phyloP scores from a whole-genome alignment of 345 rosid genomes.

The Hibiscus mutabilis region DNA sequence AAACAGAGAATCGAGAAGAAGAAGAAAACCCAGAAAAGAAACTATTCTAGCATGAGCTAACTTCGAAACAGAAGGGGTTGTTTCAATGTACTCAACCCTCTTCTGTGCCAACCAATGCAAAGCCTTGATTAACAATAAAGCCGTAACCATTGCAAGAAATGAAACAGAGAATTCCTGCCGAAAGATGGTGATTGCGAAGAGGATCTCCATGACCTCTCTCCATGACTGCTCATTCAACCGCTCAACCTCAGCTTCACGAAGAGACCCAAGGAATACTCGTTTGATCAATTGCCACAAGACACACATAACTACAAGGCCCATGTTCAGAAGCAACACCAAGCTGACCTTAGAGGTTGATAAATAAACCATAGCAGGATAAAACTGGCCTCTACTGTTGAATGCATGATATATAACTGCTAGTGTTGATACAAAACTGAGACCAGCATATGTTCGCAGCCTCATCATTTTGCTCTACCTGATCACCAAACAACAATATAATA shows the following conservation, averaged over 20 bases:
- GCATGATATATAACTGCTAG: conserved; percentile 72
- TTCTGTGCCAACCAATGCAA: conserved; percentile 45
- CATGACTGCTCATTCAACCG: conserved; percentile 84
- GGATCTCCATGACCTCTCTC: conserved; percentile 96
- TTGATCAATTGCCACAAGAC: conserved; percentile 71
- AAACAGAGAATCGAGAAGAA: conserved; percentile 57
- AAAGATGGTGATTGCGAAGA: conserved; percentile 49
- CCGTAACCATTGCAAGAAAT: too few species aligned
- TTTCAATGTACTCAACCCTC: conserved; percentile 93
- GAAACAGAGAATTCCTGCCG: too few species aligned
- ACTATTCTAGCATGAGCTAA: conserved; percentile 66
- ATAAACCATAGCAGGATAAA: conserved; percentile 81
- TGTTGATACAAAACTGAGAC: conserved; percentile 50
- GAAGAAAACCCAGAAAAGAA: conserved; percentile 74
- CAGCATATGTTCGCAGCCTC: conserved; percentile 68
- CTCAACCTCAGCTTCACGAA: conserved; percentile 91
- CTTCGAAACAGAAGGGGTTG: conserved; percentile 75
- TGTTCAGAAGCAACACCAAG: conserved; percentile 69
- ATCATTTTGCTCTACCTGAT: conserved; percentile 39
- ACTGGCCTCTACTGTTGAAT: conserved; percentile 72
- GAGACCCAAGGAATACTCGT: conserved; percentile 72
- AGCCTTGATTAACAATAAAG: too few species aligned
- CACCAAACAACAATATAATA: neutral
- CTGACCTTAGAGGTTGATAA: conserved; percentile 83
- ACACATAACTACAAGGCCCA: conserved; percentile 78